Conservation (phyloP, 2,329 filamentous ascomycete genomes). For the Didymella exigua region DNA sequence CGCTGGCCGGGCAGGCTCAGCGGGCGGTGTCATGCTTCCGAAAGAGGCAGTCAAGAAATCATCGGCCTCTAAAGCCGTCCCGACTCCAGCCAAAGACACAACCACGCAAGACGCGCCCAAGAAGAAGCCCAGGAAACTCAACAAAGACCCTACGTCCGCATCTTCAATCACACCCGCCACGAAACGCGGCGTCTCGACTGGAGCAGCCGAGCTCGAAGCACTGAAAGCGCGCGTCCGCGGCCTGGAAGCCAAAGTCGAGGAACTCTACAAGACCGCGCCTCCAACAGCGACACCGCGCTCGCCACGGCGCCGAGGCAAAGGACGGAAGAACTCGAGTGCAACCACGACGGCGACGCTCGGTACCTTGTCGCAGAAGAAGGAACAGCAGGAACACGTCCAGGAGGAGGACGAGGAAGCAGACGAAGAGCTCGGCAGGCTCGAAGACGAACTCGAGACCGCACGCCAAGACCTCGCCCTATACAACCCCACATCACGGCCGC, state of each 20-base stretch:
- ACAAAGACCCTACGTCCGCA: constrained; percentile 32
- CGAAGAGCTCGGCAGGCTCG: constrained; percentile 40
- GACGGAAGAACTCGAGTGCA: constrained; percentile 33
- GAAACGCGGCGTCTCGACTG: background rate
- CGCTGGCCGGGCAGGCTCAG: constrained; percentile 34
- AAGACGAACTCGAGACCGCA: constrained; percentile 42
- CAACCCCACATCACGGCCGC: constrained; percentile 5
- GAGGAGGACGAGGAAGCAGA: constrained; percentile 37
- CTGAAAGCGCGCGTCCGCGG: constrained; percentile 44
- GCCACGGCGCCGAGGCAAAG: constrained; percentile 42
- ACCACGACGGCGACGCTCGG: constrained; percentile 29
- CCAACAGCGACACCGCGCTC: constrained; percentile 28
- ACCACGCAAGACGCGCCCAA: constrained; percentile 14
- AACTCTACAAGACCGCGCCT: constrained; percentile 34
- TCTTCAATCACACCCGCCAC: constrained; percentile 3
- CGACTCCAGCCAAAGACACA: constrained; percentile 14
- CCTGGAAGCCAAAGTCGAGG: constrained; percentile 46
- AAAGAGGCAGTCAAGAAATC: constrained; percentile 21
- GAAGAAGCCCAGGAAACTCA: constrained; percentile 43
- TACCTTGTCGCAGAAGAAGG: background rate
- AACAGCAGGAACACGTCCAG: background rate
- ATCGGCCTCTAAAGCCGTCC: background rate
- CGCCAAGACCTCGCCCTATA: constrained; percentile 39
- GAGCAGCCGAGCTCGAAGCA: constrained; percentile 41
- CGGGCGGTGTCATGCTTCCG: constrained; percentile 36